Base-by-base conservation (phyloP, 78 protist species). In the Andalucia godoyi region DNA sequence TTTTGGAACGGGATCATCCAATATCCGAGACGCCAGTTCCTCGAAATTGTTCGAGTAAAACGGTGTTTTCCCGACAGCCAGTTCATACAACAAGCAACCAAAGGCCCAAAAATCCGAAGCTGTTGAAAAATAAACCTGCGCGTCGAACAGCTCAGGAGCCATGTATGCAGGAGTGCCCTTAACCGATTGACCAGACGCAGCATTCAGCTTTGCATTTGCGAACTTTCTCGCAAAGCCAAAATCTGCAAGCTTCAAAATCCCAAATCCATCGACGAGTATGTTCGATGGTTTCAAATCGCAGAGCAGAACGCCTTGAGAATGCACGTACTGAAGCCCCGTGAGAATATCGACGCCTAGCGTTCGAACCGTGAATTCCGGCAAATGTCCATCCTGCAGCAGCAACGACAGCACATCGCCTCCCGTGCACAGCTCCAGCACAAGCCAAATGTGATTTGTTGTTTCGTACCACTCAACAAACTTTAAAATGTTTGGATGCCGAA, bases 81-180 rank as follows among this genome's bases (percentile, higher is more conserved):
- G 4, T 38, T 72, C 79, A 53, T 51, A 62, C 53, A 80, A 21
- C 23, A 76, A 30, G 50, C 77, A 57, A 13, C 88, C 88, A 29
- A 82, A 74, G 13, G 83, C 1, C 88, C 88, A 82, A 8, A 76
- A 30, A 57, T 82, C 88, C 21, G 82, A 71, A 40, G 71, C 65
- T 36, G 40, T 37, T 32, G 52, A 21, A 57, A 1, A 45, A 12
- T 37, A 38, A 15, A 71, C 74, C 21, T 36, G 57, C 10, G 25
- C 64, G 10, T 4, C 23, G 13, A 81, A 69, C 17, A 81, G 64
- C 63, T 82, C 87, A 25, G 87, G 87, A 6, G 81, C 80, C 69
- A 81, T 70, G 70, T 80, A 80, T 7, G 69, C 15, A 3, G 76
- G 79, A 0, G 86, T 71, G 47, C 59, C 79, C 18, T 60, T 37